phyloP scores from a whole-genome alignment of 805 yeast genomes.

The Suhomyces pyralidae region DNA sequence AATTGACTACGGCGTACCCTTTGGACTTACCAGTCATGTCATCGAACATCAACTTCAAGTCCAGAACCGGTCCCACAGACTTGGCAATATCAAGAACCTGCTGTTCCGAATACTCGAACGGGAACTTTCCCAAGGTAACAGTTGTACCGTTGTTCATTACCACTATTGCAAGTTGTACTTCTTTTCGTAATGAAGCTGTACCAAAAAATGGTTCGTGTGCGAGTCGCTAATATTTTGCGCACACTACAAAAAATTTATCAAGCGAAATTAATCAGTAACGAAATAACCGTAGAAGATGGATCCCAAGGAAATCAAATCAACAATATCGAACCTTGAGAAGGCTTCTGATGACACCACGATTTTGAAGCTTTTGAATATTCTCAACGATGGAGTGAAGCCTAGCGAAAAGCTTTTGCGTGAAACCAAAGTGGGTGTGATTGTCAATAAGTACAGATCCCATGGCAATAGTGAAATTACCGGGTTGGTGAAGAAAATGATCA shows the following conservation, averaged over 20 bases:
- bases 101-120: constrained; percentile 91
- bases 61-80: constrained; percentile 84
- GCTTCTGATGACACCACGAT: constrained; percentile 61
- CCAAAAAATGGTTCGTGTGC: background rate
- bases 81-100: constrained; percentile 83
- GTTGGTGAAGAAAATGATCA: constrained; percentile 78
- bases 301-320: constrained; percentile 66
- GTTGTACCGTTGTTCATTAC: constrained; percentile 2
- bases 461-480: constrained; percentile 63
- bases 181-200: background rate
- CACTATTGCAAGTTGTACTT: background rate
- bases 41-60: constrained; percentile 76
- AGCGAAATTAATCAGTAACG: background rate
- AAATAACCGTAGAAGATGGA: constrained; percentile 44
- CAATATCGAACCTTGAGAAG: constrained; percentile 72
- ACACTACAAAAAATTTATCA: constrained; percentile 2
- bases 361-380: constrained; percentile 58
- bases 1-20: constrained; percentile 87
- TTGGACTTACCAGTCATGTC: constrained; percentile 85
- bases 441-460: constrained; percentile 77
- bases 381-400: constrained; percentile 74
- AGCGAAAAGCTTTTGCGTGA: constrained; percentile 84
- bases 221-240: background rate
- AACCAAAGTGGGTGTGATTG: constrained; percentile 96
- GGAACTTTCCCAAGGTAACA: constrained; percentile 82